Percentiles rank a stretch among this genome's conserved stretches.
These are phyloP conservation scores for Candida patagonica DNA, from an alignment of 805 yeast species.

Conservation along the genomic window DNA sequence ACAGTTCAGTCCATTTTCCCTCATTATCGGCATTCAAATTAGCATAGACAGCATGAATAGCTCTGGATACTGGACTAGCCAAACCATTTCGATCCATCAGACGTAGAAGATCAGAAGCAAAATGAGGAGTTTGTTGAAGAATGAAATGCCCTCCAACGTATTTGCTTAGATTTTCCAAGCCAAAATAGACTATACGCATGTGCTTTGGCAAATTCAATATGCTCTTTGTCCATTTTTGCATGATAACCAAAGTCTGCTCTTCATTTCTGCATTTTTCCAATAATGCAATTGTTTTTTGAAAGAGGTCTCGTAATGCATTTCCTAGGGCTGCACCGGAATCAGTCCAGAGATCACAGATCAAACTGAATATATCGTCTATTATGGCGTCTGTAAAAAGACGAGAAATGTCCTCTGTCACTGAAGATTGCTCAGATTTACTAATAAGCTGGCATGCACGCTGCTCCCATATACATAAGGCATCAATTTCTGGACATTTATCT, in stretches of 20 bases:
- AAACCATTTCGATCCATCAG: conserved; percentile 49
- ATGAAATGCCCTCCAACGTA: conserved; percentile 38
- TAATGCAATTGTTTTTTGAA: conserved; percentile 42
- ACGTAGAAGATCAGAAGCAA: conserved; percentile 39
- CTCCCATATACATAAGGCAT: conserved; percentile 57
- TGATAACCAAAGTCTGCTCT: conserved; percentile 9
- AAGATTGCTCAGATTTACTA: conserved; percentile 8
- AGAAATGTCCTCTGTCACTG: not conserved
- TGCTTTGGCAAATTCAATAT: conserved; percentile 38
- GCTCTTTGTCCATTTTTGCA: conserved; percentile 36
- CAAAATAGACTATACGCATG: conserved; percentile 51
- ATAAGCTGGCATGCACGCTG: conserved; percentile 41
- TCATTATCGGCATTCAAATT: conserved; percentile 9
- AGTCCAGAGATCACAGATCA: conserved; percentile 59
- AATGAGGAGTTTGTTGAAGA: conserved; percentile 35
- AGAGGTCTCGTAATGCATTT: conserved; percentile 56
- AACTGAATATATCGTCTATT: conserved; percentile 26
- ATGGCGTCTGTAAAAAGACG: conserved; percentile 14
- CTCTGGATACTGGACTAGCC: conserved; percentile 42
- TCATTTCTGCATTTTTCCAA: conserved; percentile 24
- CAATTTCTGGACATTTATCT: conserved; percentile 38
- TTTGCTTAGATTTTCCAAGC: conserved; percentile 48
- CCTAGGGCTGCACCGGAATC: conserved; percentile 63
- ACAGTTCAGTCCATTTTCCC: conserved; percentile 39
- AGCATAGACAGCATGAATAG: conserved; percentile 16